A percentile compares a stretch with the other conserved stretches of the same genome.
Evolutionary conservation across 1,284 basidiomycete genomes (phyloP).

Genomic region (Austropuccinia psidii): DNA sequence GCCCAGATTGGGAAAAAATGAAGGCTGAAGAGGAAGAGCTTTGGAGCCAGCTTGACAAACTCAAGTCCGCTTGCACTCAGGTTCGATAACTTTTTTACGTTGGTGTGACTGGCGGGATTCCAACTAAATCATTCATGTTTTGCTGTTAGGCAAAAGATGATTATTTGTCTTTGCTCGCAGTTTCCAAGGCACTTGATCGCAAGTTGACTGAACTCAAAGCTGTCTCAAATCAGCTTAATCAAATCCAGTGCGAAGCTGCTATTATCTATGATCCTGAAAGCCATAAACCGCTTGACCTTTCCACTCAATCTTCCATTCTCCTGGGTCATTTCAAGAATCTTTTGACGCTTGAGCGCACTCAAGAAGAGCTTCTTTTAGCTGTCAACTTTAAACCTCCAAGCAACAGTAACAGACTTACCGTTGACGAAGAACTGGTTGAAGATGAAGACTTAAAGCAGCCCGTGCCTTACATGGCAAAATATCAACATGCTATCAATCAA

Average conservation of each 20-base stretch:
- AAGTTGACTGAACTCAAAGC: conserved; percentile 18
- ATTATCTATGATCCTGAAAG: conserved; percentile 17
- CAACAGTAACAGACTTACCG: background rate
- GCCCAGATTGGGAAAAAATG: conserved; percentile 31
- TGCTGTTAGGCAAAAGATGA: conserved; percentile 17
- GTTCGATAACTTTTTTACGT: background rate
- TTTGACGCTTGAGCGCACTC: background rate
- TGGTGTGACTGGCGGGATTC: background rate
- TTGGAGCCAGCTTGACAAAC: conserved; percentile 10
- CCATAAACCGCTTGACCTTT: conserved; percentile 19
- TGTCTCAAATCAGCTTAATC: conserved; percentile 15
- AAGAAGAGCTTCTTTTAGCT: background rate
- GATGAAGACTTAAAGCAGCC: background rate
- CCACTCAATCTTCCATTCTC: background rate
- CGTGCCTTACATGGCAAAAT: background rate
- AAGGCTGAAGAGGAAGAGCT: conserved; percentile 12
- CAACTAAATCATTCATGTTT: background rate
- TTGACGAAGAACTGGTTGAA: background rate
- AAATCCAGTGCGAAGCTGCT: conserved; percentile 8
- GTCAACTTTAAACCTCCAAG: background rate
- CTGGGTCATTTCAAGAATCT: background rate
- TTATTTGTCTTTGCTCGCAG: conserved; percentile 16
- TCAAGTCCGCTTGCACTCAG: conserved; percentile 13
- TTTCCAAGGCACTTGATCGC: conserved; percentile 27
- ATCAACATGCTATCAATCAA: conserved; percentile 15